A percentile compares a stretch with the other conserved stretches of the same genome.
These are phyloP conservation scores for Aureobasidium sp. DNA, from an alignment of 2,329 filamentous ascomycete species.

Conservation along the genomic window DNA sequence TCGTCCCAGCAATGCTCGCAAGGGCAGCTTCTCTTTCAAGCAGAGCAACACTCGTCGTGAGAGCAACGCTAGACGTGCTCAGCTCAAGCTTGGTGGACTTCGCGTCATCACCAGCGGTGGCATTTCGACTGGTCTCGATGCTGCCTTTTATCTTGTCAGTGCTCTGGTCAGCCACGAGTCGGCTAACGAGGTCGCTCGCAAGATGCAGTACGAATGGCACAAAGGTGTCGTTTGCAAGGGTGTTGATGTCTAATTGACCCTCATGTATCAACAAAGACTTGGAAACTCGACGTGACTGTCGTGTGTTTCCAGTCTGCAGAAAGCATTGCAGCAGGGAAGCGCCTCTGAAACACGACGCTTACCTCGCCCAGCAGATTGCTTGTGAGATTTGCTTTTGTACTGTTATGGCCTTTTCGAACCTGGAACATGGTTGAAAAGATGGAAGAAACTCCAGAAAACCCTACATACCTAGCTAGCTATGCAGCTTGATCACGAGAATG, in stretches of 20 bases:
- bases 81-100: slow-evolving; percentile 62
- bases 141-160: slow-evolving; percentile 75
- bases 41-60: slow-evolving; percentile 67
- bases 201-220: slow-evolving; percentile 77
- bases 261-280: neutral
- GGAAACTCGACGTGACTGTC: slow-evolving; percentile 7
- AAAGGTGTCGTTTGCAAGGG: slow-evolving; percentile 81
- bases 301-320: neutral
- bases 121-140: slow-evolving; percentile 73
- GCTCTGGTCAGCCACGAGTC: slow-evolving; percentile 71
- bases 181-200: slow-evolving; percentile 65
- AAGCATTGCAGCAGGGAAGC: neutral
- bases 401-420: slow-evolving; percentile 2
- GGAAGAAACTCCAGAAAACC: slow-evolving; percentile 14
- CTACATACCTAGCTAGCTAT: slow-evolving; percentile 11
- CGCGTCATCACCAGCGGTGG: slow-evolving; percentile 75
- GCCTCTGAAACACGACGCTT: slow-evolving; percentile 11
- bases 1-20: slow-evolving; percentile 46
- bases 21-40: slow-evolving; percentile 78
- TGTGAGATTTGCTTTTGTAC: slow-evolving; percentile 11
- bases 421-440: slow-evolving; percentile 12
- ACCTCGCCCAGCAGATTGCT: neutral
- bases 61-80: slow-evolving; percentile 69
- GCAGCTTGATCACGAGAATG: slow-evolving; percentile 13
- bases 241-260: slow-evolving; percentile 62